These are phyloP conservation scores for Penicillium verhagenii DNA, from an alignment of 495 filamentous ascomycete species.

Conservation along the genomic window DNA sequence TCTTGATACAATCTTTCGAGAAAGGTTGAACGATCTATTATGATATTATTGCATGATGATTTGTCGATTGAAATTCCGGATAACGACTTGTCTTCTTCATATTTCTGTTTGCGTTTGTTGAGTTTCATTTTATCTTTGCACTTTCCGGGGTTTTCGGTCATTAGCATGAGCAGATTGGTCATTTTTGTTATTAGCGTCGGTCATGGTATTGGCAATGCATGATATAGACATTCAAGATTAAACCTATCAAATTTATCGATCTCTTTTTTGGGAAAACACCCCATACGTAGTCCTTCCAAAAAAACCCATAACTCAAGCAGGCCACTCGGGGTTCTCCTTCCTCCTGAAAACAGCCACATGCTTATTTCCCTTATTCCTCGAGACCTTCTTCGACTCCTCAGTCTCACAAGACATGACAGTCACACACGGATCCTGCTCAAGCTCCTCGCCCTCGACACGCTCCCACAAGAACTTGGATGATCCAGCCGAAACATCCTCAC, in stretches of 20 bases:
- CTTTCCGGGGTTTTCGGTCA: constrained; percentile 3
- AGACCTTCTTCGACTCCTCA: constrained; percentile 97
- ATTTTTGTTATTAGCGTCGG: constrained; percentile 9
- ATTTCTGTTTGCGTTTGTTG: constrained; percentile 6
- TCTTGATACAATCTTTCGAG: not conserved
- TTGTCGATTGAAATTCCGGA: constrained; percentile 17
- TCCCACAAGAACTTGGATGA: constrained; percentile 55
- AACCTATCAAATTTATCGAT: constrained; percentile 2
- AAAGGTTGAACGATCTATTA: constrained; percentile 7
- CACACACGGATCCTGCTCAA: constrained; percentile 73
- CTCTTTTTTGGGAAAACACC: constrained; percentile 1
- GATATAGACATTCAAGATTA: constrained; percentile 11
- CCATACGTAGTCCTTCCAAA: not conserved
- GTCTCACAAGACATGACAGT: constrained; percentile 80
- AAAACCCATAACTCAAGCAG: constrained; percentile 17
- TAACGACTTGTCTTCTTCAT: constrained; percentile 9
- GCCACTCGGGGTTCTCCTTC: constrained; percentile 75
- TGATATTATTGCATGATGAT: constrained; percentile 25
- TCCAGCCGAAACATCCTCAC: constrained; percentile 24
- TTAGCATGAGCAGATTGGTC: constrained; percentile 8
- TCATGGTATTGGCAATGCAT: constrained; percentile 19
- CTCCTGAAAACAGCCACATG: constrained; percentile 83
- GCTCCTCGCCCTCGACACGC: constrained; percentile 57
- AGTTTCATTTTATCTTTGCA: constrained; percentile 4
- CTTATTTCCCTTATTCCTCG: constrained; percentile 83